Conservation (phyloP, 768 basidiomycete species). For the Tricholoma terreum region DNA sequence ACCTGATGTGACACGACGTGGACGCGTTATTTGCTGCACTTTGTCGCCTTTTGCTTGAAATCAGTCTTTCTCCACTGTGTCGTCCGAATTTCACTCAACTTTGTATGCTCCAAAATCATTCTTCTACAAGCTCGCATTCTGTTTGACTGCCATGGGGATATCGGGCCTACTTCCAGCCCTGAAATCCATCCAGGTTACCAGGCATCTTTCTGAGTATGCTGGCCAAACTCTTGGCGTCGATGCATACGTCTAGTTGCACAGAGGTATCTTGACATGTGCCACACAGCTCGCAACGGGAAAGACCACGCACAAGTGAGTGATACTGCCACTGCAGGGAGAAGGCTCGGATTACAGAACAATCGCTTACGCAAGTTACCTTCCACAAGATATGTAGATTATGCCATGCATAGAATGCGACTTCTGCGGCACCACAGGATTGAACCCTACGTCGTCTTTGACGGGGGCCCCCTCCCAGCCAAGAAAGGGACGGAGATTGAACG, state of each 20-base stretch:
- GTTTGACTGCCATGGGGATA: slow-evolving; percentile 72
- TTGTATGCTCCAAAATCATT: neutral
- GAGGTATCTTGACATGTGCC: slow-evolving; percentile 87
- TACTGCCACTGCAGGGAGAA: slow-evolving; percentile 1
- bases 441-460: slow-evolving; percentile 95
- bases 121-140: neutral
- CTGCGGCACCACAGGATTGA: slow-evolving; percentile 79
- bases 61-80: no score
- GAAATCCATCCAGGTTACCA: slow-evolving; percentile 81
- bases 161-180: slow-evolving; percentile 85
- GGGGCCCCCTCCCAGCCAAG: slow-evolving; percentile 94
- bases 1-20: neutral
- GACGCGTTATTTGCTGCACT: neutral
- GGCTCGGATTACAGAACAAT: neutral
- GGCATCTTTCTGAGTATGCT: slow-evolving; percentile 75
- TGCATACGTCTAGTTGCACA: slow-evolving; percentile 92
- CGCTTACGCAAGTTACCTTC: neutral
- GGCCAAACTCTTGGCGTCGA: slow-evolving; percentile 90
- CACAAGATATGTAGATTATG: slow-evolving; percentile 96
- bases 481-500: slow-evolving; percentile 83
- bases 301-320: slow-evolving; percentile 73
- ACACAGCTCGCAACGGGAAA: slow-evolving; percentile 86
- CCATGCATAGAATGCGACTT: slow-evolving; percentile 88
- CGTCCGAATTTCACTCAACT: no score
- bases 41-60: no score